Conservation (phyloP, 2,329 filamentous ascomycete species). For the Penicillium sp. region DNA sequence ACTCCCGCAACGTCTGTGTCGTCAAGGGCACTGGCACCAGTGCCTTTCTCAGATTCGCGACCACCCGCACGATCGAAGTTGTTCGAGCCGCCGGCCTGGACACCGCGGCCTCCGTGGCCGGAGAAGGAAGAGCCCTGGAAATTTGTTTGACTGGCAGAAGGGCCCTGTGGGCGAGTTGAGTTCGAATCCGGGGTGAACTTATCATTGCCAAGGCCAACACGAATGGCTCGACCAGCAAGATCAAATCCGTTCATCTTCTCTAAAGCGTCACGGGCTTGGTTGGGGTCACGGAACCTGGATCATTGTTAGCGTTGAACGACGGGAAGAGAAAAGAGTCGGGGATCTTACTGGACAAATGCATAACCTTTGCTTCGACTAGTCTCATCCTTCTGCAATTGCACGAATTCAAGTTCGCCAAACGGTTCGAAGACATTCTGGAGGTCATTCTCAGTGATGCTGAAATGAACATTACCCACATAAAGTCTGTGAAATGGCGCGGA, state of each 20-base stretch:
- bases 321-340: neutral
- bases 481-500: slow-evolving; percentile 95
- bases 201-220: slow-evolving; percentile 98
- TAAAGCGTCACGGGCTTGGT: slow-evolving; percentile 87
- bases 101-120: slow-evolving; percentile 81
- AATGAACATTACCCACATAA: slow-evolving; percentile 99
- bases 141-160: slow-evolving; percentile 63
- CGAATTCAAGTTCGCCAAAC: slow-evolving; percentile 96
- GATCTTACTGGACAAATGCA: slow-evolving; percentile 93
- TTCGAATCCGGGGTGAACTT: slow-evolving; percentile 99
- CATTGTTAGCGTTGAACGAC: neutral
- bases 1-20: slow-evolving; percentile 97
- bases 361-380: slow-evolving; percentile 88
- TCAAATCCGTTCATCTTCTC: slow-evolving; percentile 99
- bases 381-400: slow-evolving; percentile 96
- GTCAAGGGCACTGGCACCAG: slow-evolving; percentile 90
- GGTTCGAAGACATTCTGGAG: slow-evolving; percentile 95
- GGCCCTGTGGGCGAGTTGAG: slow-evolving; percentile 86
- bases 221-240: slow-evolving; percentile 92
- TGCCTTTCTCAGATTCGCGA: slow-evolving; percentile 82
- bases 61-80: slow-evolving; percentile 89
- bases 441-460: slow-evolving; percentile 96
- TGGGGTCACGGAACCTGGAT: slow-evolving; percentile 79
- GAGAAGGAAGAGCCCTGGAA: slow-evolving; percentile 92
- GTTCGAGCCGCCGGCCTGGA: slow-evolving; percentile 70